phyloP scores from a whole-genome alignment of 768 basidiomycete species.

The Astraeus odoratus region DNA sequence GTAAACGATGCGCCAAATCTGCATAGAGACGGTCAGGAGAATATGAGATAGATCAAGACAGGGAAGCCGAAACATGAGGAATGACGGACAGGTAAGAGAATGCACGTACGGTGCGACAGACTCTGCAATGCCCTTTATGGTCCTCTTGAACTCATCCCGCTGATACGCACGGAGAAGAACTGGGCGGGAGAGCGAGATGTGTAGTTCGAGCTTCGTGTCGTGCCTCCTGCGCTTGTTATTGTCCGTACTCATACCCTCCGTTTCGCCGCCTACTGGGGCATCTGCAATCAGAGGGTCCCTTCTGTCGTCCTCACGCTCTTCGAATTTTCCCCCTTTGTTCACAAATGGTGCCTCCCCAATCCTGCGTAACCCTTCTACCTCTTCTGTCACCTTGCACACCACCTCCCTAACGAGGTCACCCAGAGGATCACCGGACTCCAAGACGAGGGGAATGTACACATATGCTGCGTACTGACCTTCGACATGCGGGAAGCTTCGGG shows the following conservation, averaged over 20 bases:
- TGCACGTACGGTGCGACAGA: slow-evolving; percentile 37
- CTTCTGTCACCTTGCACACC: slow-evolving; percentile 13
- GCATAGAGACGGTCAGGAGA: background rate
- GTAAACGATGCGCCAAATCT: slow-evolving; percentile 76
- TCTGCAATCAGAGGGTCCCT: too few species aligned
- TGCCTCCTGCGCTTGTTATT: slow-evolving; percentile 2
- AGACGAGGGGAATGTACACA: slow-evolving; percentile 60
- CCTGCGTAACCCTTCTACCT: slow-evolving; percentile 35
- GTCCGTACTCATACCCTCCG: background rate
- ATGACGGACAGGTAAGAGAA: slow-evolving; percentile 1
- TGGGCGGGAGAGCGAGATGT: slow-evolving; percentile 82
- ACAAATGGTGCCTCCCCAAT: background rate
- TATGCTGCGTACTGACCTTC: slow-evolving; percentile 83
- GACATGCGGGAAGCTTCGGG: slow-evolving; percentile 67
- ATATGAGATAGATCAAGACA: background rate
- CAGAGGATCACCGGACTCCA: slow-evolving; percentile 39
- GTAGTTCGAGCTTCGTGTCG: slow-evolving; percentile 41
- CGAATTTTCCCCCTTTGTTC: too few species aligned
- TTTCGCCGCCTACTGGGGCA: too few species aligned
- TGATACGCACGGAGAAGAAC: slow-evolving; percentile 77
- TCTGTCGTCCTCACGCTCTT: too few species aligned
- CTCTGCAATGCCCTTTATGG: slow-evolving; percentile 48
- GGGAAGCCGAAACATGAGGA: background rate
- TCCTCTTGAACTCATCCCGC: slow-evolving; percentile 60
- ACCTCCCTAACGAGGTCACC: slow-evolving; percentile 31